Evolutionary conservation across 2,329 filamentous ascomycete species (phyloP).

Genomic region (Epichloe uncinata): DNA sequence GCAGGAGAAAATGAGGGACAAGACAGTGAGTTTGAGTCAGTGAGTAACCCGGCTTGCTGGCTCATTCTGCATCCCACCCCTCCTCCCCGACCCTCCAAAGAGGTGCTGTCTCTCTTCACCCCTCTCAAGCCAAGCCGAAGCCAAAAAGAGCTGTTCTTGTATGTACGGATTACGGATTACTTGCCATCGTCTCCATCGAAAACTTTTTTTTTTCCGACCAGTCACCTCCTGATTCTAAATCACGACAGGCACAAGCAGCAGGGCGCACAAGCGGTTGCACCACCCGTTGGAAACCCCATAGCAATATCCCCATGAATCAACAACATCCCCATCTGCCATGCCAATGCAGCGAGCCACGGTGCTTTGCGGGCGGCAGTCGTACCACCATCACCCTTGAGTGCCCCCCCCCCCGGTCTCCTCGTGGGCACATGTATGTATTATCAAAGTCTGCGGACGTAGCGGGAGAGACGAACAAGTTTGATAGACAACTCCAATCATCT

Average conservation of each 20-base stretch:
- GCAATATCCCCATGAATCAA: not conserved
- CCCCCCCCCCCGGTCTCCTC: not conserved
- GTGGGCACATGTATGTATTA: not conserved
- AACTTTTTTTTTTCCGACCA: no score
- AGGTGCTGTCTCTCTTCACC: no score
- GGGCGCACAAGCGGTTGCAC: not conserved
- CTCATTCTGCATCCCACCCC: no score
- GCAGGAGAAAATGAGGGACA: not conserved
- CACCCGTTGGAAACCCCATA: not conserved
- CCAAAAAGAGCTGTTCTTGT: no score
- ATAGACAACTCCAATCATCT: no score
- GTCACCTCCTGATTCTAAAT: no score
- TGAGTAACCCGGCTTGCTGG: not conserved
- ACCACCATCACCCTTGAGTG: not conserved
- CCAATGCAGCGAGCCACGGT: not conserved
- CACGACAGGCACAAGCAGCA: not conserved
- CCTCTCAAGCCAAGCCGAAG: no score
- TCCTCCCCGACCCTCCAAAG: no score
- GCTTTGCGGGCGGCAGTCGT: not conserved
- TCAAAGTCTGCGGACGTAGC: not conserved
- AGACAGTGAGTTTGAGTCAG: not conserved
- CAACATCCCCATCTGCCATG: not conserved
- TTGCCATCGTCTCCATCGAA: no score
- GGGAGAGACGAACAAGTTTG: no score
- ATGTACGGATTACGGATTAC: no score